Percentiles rank a stretch among this genome's conserved stretches.
phyloP scores from a whole-genome alignment of 805 yeast genomes.

The Vanderwaltozyma tropicalis region DNA sequence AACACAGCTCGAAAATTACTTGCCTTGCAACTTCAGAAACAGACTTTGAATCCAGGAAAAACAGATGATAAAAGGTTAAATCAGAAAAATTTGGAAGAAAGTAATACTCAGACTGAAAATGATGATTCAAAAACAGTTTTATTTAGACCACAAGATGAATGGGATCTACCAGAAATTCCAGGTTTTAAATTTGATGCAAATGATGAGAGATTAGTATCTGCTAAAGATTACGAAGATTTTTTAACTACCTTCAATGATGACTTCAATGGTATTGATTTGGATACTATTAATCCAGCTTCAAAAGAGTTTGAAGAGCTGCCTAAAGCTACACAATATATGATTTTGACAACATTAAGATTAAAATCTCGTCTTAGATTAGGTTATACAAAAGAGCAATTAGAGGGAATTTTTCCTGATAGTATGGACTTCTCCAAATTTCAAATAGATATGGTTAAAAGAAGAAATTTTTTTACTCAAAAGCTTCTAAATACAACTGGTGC shows the following conservation, averaged over 20 bases:
- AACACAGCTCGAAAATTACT: slow-evolving; percentile 72
- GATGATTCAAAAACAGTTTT: neutral
- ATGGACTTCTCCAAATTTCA: slow-evolving; percentile 90
- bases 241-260: slow-evolving; percentile 42
- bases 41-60: slow-evolving; percentile 1
- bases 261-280: slow-evolving; percentile 59
- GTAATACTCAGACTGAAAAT: neutral
- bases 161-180: slow-evolving; percentile 66
- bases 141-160: slow-evolving; percentile 52
- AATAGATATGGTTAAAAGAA: slow-evolving; percentile 80
- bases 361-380: slow-evolving; percentile 93
- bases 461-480: slow-evolving; percentile 83
- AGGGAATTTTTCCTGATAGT: slow-evolving; percentile 68
- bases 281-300: slow-evolving; percentile 75
- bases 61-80: neutral
- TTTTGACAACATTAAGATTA: slow-evolving; percentile 69
- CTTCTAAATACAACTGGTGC: slow-evolving; percentile 77
- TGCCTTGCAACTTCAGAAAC: slow-evolving; percentile 65
- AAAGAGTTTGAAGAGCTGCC: slow-evolving; percentile 70
- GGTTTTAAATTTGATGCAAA: slow-evolving; percentile 40
- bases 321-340: slow-evolving; percentile 75
- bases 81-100: slow-evolving; percentile 1
- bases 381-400: slow-evolving; percentile 78
- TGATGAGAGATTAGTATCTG: slow-evolving; percentile 68
- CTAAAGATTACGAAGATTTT: slow-evolving; percentile 56